Evolutionary conservation across 768 basidiomycete genomes (phyloP).

Genomic region (Hirschioporus abietinus): DNA sequence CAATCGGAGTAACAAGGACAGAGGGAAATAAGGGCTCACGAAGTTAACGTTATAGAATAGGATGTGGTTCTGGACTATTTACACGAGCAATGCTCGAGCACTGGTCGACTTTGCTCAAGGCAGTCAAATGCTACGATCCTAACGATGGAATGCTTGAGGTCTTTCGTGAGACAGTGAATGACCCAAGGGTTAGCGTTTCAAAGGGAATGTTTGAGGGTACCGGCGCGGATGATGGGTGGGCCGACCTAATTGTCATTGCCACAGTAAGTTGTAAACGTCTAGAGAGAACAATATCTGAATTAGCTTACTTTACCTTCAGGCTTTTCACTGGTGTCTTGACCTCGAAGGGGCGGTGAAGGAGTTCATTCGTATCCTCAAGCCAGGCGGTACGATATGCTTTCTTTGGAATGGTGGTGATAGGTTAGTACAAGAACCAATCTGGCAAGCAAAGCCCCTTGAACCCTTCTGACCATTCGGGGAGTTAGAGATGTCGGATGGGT

Average conservation of each 20-base stretch:
- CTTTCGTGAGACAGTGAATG: slow-evolving; percentile 22
- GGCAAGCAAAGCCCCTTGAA: background rate
- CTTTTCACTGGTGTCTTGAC: slow-evolving; percentile 41
- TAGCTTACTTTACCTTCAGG: slow-evolving; percentile 11
- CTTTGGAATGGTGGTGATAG: slow-evolving; percentile 41
- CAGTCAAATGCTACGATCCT: slow-evolving; percentile 34
- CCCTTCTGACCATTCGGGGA: slow-evolving; percentile 28
- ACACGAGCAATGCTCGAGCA: slow-evolving; percentile 28
- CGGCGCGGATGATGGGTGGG: slow-evolving; percentile 18
- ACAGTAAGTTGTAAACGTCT: slow-evolving; percentile 15
- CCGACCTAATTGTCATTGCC: slow-evolving; percentile 25
- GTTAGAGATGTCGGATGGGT: slow-evolving; percentile 58
- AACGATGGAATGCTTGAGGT: slow-evolving; percentile 33
- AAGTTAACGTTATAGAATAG: slow-evolving; percentile 21
- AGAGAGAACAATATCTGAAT: background rate
- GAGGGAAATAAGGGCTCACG: too few relatives aligned
- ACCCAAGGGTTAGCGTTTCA: slow-evolving; percentile 14
- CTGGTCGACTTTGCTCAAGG: slow-evolving; percentile 20
- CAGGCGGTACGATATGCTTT: slow-evolving; percentile 27
- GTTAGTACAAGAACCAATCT: background rate
- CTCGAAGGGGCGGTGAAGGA: slow-evolving; percentile 32
- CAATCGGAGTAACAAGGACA: too few relatives aligned
- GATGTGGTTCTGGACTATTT: slow-evolving; percentile 36
- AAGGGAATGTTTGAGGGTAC: slow-evolving; percentile 28
- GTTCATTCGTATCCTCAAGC: slow-evolving; percentile 33